Evolutionary conservation across 2,329 filamentous ascomycete species (phyloP), one percentile per base, ranked within the genome.

Genomic region (Pseudogymnoascus sp.): DNA sequence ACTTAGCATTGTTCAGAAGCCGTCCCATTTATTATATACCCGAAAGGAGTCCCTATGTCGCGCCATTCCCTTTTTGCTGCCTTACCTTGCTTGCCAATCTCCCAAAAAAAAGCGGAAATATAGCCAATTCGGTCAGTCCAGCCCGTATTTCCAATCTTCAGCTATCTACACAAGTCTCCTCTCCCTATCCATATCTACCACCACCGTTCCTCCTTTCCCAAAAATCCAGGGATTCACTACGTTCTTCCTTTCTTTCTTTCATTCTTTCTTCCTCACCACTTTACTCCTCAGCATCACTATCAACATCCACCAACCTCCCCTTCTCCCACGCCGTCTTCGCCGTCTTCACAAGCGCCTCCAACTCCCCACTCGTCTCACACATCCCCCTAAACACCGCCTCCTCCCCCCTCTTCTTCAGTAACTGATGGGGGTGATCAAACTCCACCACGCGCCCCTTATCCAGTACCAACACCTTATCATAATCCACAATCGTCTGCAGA

Each of bases 401-500:
- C 25, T 18, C 23, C 18, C 69, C 70, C 31, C 66, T 67, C 70
- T 87, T 88, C 72, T 82, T 83, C 67, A 96, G 82, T 61, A 99
- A 79, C 69, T 91, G 87, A 78, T 88, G 92, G 0, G 95, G 95
- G 71, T 96, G 89, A n/a, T 87, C 95, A 73, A 85, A 99, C 77
- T 99, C 93, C 4, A 95, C 83, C 18, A 97, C 89, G 65, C 84
- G 78, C 8, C 95, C 95, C 74, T 93, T 91, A 72, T 99, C 95
- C 4, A 99, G 81, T 11, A 99, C 93, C 14, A 99, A 80, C 12
- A 99, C 93, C 79, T 96, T 96, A 78, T 99, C 95, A 72, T 97
- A 99, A 74, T 99, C 95, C 28, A 95, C 93, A 75, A 99, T 97
- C 0, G 95, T 99, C 73, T 96, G 92, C 67, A 99, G 81, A 16